phyloP scores from a whole-genome alignment of 441 rosid genomes.

The Gossypium davidsonii region DNA sequence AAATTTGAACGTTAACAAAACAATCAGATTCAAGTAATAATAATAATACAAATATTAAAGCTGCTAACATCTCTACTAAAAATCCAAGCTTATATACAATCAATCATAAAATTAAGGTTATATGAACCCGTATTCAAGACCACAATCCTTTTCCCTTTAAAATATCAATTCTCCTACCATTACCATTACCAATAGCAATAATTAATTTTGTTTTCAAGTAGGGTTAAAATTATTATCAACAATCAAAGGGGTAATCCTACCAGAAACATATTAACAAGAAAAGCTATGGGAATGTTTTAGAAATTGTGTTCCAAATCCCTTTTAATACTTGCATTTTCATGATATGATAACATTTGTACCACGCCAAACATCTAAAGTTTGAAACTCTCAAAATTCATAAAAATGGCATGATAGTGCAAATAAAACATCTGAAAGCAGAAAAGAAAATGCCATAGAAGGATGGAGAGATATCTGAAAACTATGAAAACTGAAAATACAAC shows the following conservation, averaged over 20 bases:
- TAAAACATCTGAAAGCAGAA: not conserved
- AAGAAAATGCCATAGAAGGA: not conserved
- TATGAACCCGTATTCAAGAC: not conserved
- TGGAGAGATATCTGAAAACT: not conserved
- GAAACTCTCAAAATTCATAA: too few species aligned
- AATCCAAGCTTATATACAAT: not conserved
- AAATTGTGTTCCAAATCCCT: too few species aligned
- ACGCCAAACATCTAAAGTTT: too few species aligned
- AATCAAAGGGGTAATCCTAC: too few species aligned
- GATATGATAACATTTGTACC: too few species aligned
- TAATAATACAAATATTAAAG: not conserved
- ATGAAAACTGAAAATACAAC: not conserved
- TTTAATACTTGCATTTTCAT: too few species aligned
- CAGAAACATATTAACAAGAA: too few species aligned
- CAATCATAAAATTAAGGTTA: too few species aligned
- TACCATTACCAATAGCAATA: not conserved
- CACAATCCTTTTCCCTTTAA: not conserved
- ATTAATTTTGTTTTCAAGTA: not conserved
- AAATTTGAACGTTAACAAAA: not conserved
- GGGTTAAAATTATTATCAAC: too few species aligned
- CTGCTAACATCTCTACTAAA: not conserved
- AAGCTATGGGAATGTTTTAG: too few species aligned
- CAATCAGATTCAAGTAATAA: not conserved
- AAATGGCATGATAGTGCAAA: too few species aligned
- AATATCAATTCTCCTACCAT: not conserved